phyloP scores from a whole-genome alignment of 192 early-diverging fungal genomes.

The Rhizoclosmatium sp. region DNA sequence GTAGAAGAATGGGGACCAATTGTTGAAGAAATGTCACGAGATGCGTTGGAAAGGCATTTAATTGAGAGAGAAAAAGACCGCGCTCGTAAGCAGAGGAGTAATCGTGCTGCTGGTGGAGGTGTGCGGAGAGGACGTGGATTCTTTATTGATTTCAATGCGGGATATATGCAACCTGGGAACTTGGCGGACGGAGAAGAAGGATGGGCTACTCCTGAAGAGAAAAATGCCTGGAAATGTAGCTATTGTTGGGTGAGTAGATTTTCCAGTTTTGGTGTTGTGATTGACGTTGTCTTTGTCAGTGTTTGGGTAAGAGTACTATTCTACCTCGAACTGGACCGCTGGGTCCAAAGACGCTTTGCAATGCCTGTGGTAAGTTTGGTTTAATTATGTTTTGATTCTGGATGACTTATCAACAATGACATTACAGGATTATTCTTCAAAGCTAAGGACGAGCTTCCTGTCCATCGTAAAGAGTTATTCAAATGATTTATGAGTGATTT shows the following conservation, averaged over 20 bases:
- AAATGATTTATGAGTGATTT: neutral
- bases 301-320: conserved; percentile 27
- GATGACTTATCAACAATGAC: neutral
- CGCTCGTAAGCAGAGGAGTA: conserved; percentile 2
- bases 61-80: conserved; percentile 26
- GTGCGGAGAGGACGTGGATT: neutral
- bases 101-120: neutral
- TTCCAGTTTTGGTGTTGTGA: neutral
- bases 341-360: conserved; percentile 26
- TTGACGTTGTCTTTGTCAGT: neutral
- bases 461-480: conserved; percentile 34
- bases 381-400: neutral
- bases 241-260: conserved; percentile 32
- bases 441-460: conserved; percentile 12
- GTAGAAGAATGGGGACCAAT: conserved; percentile 39
- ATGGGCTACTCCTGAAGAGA: conserved; percentile 30
- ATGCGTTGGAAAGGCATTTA: conserved; percentile 21
- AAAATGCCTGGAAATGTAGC: conserved; percentile 17
- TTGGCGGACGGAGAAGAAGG: conserved; percentile 12
- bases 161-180: conserved; percentile 7
- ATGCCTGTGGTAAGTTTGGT: conserved; percentile 33
- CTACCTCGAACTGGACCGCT: conserved; percentile 27
- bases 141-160: conserved; percentile 1
- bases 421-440: conserved; percentile 21
- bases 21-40: conserved; percentile 26